Conservation (phyloP, 495 filamentous ascomycete species). For the Neurospora sublineolata region DNA sequence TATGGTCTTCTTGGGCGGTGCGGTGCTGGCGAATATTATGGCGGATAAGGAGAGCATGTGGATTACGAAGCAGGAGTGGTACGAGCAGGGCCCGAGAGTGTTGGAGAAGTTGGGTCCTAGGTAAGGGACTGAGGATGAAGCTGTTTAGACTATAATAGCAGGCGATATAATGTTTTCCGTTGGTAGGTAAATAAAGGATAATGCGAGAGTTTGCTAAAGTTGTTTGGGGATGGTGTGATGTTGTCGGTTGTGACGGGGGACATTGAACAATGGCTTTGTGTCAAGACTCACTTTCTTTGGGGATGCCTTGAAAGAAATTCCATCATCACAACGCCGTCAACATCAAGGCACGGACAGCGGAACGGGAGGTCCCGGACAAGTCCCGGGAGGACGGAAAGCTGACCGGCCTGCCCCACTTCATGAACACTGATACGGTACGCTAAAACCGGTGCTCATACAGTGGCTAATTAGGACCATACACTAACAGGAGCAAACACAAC, state of each 20-base stretch:
- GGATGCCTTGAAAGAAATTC: not conserved
- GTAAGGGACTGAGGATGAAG: slow-evolving; percentile 15
- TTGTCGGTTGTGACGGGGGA: not conserved
- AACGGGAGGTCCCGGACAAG: not conserved
- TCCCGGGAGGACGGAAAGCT: not conserved
- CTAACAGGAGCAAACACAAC: not conserved
- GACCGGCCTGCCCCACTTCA: not conserved
- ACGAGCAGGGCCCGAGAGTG: slow-evolving; percentile 77
- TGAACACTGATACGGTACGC: not conserved
- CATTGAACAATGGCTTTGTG: not conserved
- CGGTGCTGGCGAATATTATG: slow-evolving; percentile 96
- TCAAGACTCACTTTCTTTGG: not conserved
- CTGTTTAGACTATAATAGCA: not conserved
- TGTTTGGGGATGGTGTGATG: not conserved
- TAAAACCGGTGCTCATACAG: not conserved
- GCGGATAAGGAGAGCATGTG: slow-evolving; percentile 98
- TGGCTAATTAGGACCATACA: not conserved
- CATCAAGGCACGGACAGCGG: not conserved
- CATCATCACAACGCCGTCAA: not conserved
- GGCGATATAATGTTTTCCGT: not conserved
- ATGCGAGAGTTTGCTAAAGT: not conserved
- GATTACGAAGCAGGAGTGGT: slow-evolving; percentile 94
- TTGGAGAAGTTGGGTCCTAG: slow-evolving; percentile 87
- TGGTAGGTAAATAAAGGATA: not conserved
- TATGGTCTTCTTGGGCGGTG: slow-evolving; percentile 98